A percentile compares a stretch with the other conserved stretches of the same genome.
phyloP scores from a whole-genome alignment of 1,284 basidiomycete genomes.

The Phellopilus nigrolimitatus region DNA sequence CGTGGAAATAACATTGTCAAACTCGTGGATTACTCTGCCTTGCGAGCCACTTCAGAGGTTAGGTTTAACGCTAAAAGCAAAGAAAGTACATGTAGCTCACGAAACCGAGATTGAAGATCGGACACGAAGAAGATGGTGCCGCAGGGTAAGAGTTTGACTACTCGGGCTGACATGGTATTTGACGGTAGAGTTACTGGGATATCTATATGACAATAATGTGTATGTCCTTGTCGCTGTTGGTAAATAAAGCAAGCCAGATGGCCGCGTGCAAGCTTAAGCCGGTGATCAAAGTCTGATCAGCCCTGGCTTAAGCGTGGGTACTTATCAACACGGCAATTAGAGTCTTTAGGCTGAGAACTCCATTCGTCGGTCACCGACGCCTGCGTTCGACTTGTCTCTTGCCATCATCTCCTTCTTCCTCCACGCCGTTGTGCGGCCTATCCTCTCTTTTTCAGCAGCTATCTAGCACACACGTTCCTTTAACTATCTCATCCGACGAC shows the following conservation, averaged over 20 bases:
- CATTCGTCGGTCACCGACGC: neutral
- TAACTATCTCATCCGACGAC: neutral
- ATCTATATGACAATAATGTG: no score
- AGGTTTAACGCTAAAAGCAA: neutral
- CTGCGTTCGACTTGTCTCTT: constrained; percentile 12
- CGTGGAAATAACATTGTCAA: constrained; percentile 63
- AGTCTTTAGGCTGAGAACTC: no score
- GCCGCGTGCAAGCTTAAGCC: neutral
- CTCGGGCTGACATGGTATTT: constrained; percentile 13
- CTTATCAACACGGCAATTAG: no score
- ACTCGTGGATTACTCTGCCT: constrained; percentile 60
- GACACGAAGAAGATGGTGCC: constrained; percentile 71
- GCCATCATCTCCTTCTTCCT: constrained; percentile 11
- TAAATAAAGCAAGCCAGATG: neutral
- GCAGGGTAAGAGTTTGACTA: constrained; percentile 38
- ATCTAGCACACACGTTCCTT: constrained; percentile 19
- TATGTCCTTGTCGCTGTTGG: no score
- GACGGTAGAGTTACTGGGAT: no score
- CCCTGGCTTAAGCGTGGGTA: no score
- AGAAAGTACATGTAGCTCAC: constrained; percentile 37
- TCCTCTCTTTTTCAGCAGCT: constrained; percentile 17
- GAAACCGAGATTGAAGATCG: constrained; percentile 74
- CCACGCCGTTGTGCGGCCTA: constrained; percentile 12
- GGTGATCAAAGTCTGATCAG: neutral
- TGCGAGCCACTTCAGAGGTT: neutral